Conservation (phyloP, 2,329 filamentous ascomycete species). For the Chalaropsis ovoidea region DNA sequence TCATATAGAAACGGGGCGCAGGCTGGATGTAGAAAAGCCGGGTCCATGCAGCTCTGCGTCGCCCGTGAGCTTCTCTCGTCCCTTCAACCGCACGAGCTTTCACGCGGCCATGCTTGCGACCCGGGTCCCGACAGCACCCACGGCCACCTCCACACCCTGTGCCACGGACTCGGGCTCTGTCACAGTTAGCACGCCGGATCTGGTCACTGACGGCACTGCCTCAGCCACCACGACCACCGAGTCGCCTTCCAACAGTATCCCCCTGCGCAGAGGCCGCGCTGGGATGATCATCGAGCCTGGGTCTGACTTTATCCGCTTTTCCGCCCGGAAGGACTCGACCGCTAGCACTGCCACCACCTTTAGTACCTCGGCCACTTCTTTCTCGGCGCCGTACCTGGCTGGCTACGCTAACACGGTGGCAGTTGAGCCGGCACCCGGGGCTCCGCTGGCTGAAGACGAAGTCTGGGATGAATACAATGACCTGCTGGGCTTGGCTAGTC, state of each 20-base stretch:
- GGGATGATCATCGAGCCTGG: conserved; percentile 30
- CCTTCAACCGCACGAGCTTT: conserved; percentile 54
- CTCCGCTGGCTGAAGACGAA: conserved; percentile 67
- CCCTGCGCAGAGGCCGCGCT: conserved; percentile 31
- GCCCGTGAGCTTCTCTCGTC: conserved; percentile 73
- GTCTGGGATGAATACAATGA: conserved; percentile 94
- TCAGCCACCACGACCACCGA: conserved; percentile 36
- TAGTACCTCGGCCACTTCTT: conserved; percentile 55
- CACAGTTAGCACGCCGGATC: conserved; percentile 28
- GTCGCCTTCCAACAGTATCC: conserved; percentile 34
- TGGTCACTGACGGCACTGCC: conserved; percentile 41
- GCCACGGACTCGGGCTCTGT: conserved; percentile 15
- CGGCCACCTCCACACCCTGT: neutral
- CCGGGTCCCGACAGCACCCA: conserved; percentile 27
- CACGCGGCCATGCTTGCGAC: conserved; percentile 30
- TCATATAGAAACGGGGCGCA: neutral
- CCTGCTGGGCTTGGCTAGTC: conserved; percentile 52
- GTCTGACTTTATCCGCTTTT: conserved; percentile 64
- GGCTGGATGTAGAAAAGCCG: neutral
- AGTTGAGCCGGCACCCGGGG: conserved; percentile 50
- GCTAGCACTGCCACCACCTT: conserved; percentile 39
- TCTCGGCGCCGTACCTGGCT: conserved; percentile 39
- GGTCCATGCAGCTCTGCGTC: conserved; percentile 39
- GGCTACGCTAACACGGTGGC: conserved; percentile 57
- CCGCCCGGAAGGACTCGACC: conserved; percentile 61